Evolutionary conservation across 2,329 filamentous ascomycete species (phyloP).

Genomic region (Ilyonectria robusta): DNA sequence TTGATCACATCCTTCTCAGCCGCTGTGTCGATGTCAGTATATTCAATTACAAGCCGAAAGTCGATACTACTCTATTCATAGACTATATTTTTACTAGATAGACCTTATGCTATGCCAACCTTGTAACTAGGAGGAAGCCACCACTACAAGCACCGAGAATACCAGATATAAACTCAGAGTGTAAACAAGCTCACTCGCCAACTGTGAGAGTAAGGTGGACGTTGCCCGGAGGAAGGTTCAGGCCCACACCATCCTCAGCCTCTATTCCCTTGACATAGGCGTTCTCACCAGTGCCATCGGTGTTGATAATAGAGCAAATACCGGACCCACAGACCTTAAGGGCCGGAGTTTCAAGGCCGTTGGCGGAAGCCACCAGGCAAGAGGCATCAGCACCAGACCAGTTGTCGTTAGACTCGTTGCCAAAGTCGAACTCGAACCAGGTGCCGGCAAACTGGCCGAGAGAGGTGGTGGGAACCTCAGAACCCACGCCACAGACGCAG

Average conservation of each 20-base stretch:
- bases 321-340: constrained; percentile 57
- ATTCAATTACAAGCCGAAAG: too few relatives aligned
- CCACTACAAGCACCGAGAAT: too few relatives aligned
- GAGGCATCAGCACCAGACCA: constrained; percentile 68
- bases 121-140: too few relatives aligned
- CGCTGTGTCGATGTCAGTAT: too few relatives aligned
- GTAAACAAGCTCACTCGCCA: constrained; percentile 42
- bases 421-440: constrained; percentile 68
- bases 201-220: constrained; percentile 51
- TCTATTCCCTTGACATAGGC: constrained; percentile 58
- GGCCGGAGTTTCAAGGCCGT: constrained; percentile 51
- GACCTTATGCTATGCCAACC: too few relatives aligned
- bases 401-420: constrained; percentile 59
- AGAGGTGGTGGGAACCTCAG: constrained; percentile 51
- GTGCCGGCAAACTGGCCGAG: constrained; percentile 59
- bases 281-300: constrained; percentile 54
- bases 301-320: constrained; percentile 59
- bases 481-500: constrained; percentile 58
- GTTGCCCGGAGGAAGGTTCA: constrained; percentile 54
- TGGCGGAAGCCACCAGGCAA: constrained; percentile 59
- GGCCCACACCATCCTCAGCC: constrained; percentile 56
- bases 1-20: too few relatives aligned
- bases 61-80: too few relatives aligned
- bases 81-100: too few relatives aligned
- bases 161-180: too few relatives aligned